phyloP scores from a whole-genome alignment of 2,329 filamentous ascomycete genomes.

The Neofusicoccum laricinum region DNA sequence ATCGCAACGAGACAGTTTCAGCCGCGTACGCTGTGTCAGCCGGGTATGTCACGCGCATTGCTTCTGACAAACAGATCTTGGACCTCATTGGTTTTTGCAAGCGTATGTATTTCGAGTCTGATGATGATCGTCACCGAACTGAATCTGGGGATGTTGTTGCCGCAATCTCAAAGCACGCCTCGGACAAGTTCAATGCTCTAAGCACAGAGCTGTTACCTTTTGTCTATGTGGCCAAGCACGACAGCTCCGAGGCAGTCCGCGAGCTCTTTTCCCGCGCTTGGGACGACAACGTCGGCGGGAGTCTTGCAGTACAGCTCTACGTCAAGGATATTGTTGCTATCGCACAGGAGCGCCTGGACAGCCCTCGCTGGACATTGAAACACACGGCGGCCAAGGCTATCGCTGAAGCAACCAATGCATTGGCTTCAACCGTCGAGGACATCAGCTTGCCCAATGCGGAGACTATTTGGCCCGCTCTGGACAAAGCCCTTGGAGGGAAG shows the following conservation, averaged over 20 bases:
- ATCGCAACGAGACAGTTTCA: conserved; percentile 91
- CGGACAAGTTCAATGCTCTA: conserved; percentile 79
- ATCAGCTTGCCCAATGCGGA: conserved; percentile 60
- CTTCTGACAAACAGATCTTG: conserved; percentile 58
- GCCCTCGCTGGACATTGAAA: conserved; percentile 84
- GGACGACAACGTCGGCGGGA: conserved; percentile 85
- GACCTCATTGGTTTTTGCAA: conserved; percentile 56
- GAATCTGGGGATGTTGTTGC: conserved; percentile 81
- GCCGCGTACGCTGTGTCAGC: conserved; percentile 82
- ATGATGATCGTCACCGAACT: conserved; percentile 71
- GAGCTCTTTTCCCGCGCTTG: conserved; percentile 83
- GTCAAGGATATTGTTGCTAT: conserved; percentile 76
- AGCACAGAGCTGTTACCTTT: conserved; percentile 78
- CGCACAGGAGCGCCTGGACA: conserved; percentile 66
- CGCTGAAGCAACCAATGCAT: conserved; percentile 59
- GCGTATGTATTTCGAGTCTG: conserved; percentile 74
- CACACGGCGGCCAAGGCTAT: conserved; percentile 81
- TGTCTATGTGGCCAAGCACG: conserved; percentile 82
- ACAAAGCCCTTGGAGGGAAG: conserved; percentile 80
- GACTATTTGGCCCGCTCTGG: conserved; percentile 76
- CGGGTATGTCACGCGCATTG: conserved; percentile 74
- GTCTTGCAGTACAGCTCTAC: conserved; percentile 77
- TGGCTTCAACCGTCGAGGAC: conserved; percentile 45
- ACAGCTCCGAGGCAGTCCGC: conserved; percentile 74
- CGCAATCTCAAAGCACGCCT: conserved; percentile 79